Conservation (phyloP, 257 asterid genomes). For the Solanum peruvianum region DNA sequence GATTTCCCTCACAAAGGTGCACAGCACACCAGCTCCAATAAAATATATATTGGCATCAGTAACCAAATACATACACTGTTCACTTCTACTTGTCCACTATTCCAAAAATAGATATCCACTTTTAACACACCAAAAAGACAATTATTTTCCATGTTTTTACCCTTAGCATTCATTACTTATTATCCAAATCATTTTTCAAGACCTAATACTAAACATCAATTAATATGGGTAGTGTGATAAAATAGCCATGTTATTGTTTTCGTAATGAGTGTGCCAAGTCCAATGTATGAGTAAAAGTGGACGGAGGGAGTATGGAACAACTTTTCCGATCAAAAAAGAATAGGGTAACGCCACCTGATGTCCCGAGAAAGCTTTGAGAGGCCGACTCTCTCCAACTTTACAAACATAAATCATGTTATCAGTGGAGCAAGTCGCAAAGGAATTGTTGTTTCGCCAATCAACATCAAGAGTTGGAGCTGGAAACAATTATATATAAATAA, state of each 20-base stretch:
- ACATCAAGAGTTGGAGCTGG: constrained; percentile 95
- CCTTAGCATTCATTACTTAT: neutral
- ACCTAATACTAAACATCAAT: neutral
- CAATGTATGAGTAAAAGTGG: neutral
- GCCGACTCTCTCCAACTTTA: constrained; percentile 83
- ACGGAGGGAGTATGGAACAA: neutral
- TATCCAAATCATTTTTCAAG: neutral
- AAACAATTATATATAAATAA: neutral
- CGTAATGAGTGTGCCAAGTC: neutral
- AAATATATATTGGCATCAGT: neutral
- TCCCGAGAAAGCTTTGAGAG: constrained; percentile 67
- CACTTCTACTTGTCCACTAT: neutral
- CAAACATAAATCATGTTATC: constrained; percentile 93
- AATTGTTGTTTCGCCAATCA: constrained; percentile 86
- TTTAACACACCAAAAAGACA: neutral
- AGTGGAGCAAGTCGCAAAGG: constrained; percentile 97
- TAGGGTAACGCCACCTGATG: constrained; percentile 55
- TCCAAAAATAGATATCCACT: neutral
- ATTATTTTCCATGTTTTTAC: neutral
- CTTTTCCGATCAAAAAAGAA: neutral
- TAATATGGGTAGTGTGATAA: neutral
- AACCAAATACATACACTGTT: neutral
- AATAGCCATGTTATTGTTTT: neutral
- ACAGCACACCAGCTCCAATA: neutral
- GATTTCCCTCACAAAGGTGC: neutral